Base-by-base conservation (phyloP, 2,329 filamentous ascomycete genomes). In the Colletotrichum sp. region DNA sequence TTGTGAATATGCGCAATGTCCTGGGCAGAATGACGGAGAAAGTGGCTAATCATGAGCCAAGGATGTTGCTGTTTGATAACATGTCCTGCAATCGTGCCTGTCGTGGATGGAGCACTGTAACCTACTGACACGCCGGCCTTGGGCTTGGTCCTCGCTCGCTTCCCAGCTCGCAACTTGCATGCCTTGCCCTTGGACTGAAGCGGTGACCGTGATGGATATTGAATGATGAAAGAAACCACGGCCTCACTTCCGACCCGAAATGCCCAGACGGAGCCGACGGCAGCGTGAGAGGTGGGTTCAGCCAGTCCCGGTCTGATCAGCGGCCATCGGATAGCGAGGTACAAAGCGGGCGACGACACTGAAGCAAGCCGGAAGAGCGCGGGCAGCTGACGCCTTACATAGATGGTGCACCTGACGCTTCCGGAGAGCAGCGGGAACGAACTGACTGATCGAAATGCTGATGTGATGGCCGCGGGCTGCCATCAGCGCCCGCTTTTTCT, bases 401-500 rank as follows among this genome's bases (percentile, higher is more conserved):
- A 59, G 55, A 59, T 26, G 55, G 62, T 21, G 34, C 64, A 49
- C 64, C 65, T 68, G 65, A 55, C 65, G 65, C 44, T 68, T 68
- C 24, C 65, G 55, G 44, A 32, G 44, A 28, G 34, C 13, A 34
- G 63, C 16, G 30, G n/a, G 18, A 28, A 39, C 30, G 55, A 64
- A 64, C 36, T 66, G 63, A 52, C 63, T 57, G 65, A 57, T 34
- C 30, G 24, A 32, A 59, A 65, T 44, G 59, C 65, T 49, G 71
- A 36, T 34, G 55, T 44, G 39, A 36, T 68, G 70, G 49, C n/a
- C 32, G 34, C 39, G 70, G 26, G 16, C 28, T 21, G 34, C 39
- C 55, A 30, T 30, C 63, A 39, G 63, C 70, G 70, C 70, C 70
- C 52, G 70, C 70, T 68, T 72, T 72, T 72, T 66, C 70, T 72